A percentile compares a stretch with the other conserved stretches of the same genome.
Conservation (phyloP, 2,329 filamentous ascomycete genomes). For the Cordyceps tenuipes region DNA sequence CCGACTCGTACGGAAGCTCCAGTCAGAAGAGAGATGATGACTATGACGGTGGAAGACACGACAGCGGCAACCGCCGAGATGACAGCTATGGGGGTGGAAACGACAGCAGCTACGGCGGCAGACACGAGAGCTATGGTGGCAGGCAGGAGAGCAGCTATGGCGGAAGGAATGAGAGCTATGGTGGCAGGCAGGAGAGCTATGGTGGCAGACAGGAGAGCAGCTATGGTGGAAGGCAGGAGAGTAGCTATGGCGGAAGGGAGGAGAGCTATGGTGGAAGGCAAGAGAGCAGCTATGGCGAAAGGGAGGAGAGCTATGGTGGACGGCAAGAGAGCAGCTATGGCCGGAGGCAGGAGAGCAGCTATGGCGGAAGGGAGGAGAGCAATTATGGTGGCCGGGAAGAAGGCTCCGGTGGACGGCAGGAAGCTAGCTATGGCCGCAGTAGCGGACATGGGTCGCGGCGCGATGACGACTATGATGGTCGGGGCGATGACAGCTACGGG, state of each 20-base stretch:
- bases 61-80: conserved; percentile 15
- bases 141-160: conserved; percentile 10
- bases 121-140: no score
- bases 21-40: conserved; percentile 22
- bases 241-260: conserved; percentile 12
- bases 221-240: conserved; percentile 12
- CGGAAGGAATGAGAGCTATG: conserved; percentile 12
- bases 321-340: conserved; percentile 9
- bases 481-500: conserved; percentile 9
- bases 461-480: background rate
- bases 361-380: conserved; percentile 4
- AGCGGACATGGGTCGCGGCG: conserved; percentile 14
- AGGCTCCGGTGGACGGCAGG: conserved; percentile 16
- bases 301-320: conserved; percentile 20
- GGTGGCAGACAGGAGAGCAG: conserved; percentile 15
- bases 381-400: conserved; percentile 11
- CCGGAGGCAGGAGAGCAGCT: background rate
- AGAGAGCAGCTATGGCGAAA: no score
- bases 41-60: conserved; percentile 25
- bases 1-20: background rate
- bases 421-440: conserved; percentile 3
- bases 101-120: conserved; percentile 3
- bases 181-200: conserved; percentile 15
- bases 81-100: conserved; percentile 8
- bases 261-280: conserved; percentile 15